Percentiles rank a stretch among this genome's conserved stretches.
Conservation (phyloP, 2,329 filamentous ascomycete genomes). For the Talaromyces sp. region DNA sequence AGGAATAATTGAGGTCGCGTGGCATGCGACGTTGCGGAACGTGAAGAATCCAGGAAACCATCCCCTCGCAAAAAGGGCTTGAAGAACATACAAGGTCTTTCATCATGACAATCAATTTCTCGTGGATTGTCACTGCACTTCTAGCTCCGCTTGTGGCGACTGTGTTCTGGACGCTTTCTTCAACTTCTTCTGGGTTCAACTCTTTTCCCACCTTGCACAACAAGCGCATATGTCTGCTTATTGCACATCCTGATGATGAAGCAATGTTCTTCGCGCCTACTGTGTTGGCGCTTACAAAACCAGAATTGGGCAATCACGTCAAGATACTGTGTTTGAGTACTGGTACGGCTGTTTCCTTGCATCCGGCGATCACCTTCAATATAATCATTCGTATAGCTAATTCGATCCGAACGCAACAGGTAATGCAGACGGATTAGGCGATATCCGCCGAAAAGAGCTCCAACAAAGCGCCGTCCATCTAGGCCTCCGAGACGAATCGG, state of each 20-base stretch:
- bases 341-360: constrained; percentile 48
- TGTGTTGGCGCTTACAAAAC: constrained; percentile 75
- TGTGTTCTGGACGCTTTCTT: constrained; percentile 42
- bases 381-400: not conserved
- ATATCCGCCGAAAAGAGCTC: constrained; percentile 77
- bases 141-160: constrained; percentile 22
- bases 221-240: constrained; percentile 86
- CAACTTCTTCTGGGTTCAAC: constrained; percentile 39
- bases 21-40: not conserved
- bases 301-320: constrained; percentile 79
- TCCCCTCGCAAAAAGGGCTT: not conserved
- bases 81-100: not conserved
- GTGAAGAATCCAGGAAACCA: not conserved
- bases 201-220: constrained; percentile 62
- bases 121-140: constrained; percentile 14
- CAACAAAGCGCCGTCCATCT: constrained; percentile 73
- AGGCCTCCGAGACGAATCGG: constrained; percentile 69
- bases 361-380: not conserved
- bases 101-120: constrained; percentile 12
- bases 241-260: constrained; percentile 97
- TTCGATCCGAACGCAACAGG: constrained; percentile 49
- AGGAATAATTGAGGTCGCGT: not conserved
- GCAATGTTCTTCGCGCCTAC: constrained; percentile 99
- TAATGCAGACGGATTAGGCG: constrained; percentile 81
- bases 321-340: constrained; percentile 92